A percentile compares a stretch with the other conserved stretches of the same genome.
Evolutionary conservation across 768 basidiomycete genomes (phyloP).

Genomic region (Trametes meyenii): DNA sequence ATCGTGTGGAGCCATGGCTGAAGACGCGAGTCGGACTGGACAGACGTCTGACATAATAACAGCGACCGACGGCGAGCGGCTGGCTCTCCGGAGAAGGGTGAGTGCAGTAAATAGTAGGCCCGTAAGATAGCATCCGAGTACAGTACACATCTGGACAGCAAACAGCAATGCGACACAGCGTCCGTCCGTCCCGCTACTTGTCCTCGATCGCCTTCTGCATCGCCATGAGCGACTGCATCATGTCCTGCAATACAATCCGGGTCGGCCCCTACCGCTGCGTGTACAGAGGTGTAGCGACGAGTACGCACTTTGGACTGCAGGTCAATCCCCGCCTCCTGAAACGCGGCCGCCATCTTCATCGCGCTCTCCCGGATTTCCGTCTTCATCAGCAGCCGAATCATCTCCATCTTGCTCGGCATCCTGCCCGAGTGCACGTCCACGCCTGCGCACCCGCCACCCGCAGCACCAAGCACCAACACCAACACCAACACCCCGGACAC

Average conservation of each 20-base stretch:
- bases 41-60: not conserved
- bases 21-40: not conserved
- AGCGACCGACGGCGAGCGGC: no score
- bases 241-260: not conserved
- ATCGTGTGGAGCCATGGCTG: not conserved
- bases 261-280: not conserved
- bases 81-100: not conserved
- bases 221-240: constrained; percentile 20
- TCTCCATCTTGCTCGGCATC: constrained; percentile 24
- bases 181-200: constrained; percentile 7
- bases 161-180: not conserved
- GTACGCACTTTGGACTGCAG: constrained; percentile 11
- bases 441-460: constrained; percentile 1
- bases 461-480: not conserved
- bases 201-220: constrained; percentile 14
- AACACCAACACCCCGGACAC: not conserved
- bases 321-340: constrained; percentile 22
- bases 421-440: constrained; percentile 16
- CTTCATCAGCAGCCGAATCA: constrained; percentile 19
- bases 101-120: not conserved
- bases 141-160: not conserved
- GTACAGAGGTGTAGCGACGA: no score
- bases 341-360: constrained; percentile 20
- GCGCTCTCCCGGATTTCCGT: constrained; percentile 21
- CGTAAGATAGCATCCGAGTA: constrained; percentile 3